Evolutionary conservation across 352 stramenopile species (phyloP), one percentile per base, ranked within the genome.

Genomic region (Elongisporangium senticosum): DNA sequence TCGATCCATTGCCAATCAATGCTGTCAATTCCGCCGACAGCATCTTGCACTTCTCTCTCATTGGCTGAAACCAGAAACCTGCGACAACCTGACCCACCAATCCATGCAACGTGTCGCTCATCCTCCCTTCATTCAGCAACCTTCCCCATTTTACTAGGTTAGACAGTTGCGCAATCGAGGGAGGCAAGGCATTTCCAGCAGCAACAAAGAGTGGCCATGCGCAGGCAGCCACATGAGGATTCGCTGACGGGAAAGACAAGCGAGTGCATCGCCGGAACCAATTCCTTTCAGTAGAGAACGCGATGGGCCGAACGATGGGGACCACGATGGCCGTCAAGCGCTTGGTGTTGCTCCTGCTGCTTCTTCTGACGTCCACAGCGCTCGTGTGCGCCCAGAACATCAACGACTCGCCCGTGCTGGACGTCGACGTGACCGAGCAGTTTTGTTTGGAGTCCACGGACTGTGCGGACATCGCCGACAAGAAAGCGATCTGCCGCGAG

Each of bases 371-470:
- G 21, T 17, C 20, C 0, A 24, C 23, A 5, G 24, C 23, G 14
- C 64, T 11, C 23, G 47, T 71, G 26, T 55, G 39, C 56, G 68
- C 69, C 19, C 63, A 70, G 49, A 55, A 69, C 58, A 61, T 70
- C 19, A 65, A 77, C 40, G 69, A 77, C 33, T 74, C 63, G 22
- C 61, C 61, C 24, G 55, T 72, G 58, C 50, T 72, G 56, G 57
- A 72, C 55, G 56, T 72, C 23, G 33, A 43, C 17, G 56, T 72
- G 39, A n/a, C 39, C 10, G 52, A 72, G 11, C 48, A 67, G 26
- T 28, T 48, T 13, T 90, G 80, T 52, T 68, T 86, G 20, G 65
- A 66, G 20, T 63, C 77, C 24, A 57, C 71, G 11, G 80, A 90
- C 59, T 90, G 80, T 61, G 28, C 76, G 26, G 67, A 69, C 13